phyloP scores from a whole-genome alignment of 2,329 filamentous ascomycete species.

The Cytospora chrysosperma region DNA sequence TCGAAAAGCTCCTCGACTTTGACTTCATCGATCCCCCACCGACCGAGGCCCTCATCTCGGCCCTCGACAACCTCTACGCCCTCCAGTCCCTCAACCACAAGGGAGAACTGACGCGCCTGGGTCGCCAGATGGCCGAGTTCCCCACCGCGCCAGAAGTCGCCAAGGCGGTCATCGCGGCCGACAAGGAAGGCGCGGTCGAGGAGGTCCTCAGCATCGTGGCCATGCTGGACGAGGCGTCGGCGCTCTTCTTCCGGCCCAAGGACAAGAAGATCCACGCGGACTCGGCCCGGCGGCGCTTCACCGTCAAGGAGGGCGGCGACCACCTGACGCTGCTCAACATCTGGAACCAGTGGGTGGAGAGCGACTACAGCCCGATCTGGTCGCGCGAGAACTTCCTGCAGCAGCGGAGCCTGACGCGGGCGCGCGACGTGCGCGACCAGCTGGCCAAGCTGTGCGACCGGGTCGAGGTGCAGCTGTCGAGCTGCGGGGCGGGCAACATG shows the following conservation, averaged over 20 bases:
- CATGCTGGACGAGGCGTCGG: conserved; percentile 85
- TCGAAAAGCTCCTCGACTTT: conserved; percentile 89
- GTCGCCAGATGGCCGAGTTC: conserved; percentile 93
- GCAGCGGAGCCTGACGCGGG: conserved; percentile 82
- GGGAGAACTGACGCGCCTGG: conserved; percentile 85
- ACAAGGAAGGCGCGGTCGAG: conserved; percentile 88
- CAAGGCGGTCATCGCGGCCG: conserved; percentile 83
- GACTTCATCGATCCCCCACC: conserved; percentile 95
- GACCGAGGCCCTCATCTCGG: conserved; percentile 82
- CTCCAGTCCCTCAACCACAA: conserved; percentile 85
- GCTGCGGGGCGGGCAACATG: conserved; percentile 68
- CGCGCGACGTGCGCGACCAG: conserved; percentile 89
- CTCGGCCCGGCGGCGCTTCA: conserved; percentile 84
- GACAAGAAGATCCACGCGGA: conserved; percentile 98
- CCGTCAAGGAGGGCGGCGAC: conserved; percentile 86
- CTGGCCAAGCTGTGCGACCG: conserved; percentile 89
- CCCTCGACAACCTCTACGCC: conserved; percentile 87
- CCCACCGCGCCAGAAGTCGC: conserved; percentile 90
- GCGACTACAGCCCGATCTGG: conserved; percentile 86
- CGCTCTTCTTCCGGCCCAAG: conserved; percentile 91
- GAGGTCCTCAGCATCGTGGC: conserved; percentile 92
- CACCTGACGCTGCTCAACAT: conserved; percentile 86
- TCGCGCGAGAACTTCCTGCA: conserved; percentile 91
- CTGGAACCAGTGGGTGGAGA: conserved; percentile 94
- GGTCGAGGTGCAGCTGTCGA: conserved; percentile 76